Evolutionary conservation across 2,329 filamentous ascomycete genomes (phyloP).

Genomic region (Talaromyces sp.): DNA sequence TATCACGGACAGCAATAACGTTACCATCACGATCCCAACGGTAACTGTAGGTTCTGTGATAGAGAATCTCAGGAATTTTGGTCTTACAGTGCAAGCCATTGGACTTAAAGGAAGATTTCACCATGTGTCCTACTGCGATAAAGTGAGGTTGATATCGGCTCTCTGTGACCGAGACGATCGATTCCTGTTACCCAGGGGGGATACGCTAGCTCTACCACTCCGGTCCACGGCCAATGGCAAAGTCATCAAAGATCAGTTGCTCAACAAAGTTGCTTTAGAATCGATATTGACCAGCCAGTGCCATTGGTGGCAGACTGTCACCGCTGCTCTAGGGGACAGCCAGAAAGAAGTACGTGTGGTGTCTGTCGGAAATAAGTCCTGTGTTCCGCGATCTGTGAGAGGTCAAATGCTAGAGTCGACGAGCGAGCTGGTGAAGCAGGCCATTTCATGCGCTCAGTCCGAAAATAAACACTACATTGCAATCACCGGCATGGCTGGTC

Average conservation of each 20-base stretch:
- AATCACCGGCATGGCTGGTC: conserved; percentile 43
- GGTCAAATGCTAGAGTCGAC: too few relatives aligned
- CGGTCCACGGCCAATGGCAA: background rate
- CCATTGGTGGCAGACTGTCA: background rate
- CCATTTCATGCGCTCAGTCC: background rate
- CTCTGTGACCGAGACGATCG: background rate
- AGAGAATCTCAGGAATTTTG: background rate
- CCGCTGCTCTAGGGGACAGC: background rate
- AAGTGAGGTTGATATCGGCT: too few relatives aligned
- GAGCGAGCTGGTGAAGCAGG: too few relatives aligned
- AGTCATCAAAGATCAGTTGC: background rate
- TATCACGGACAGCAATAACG: background rate
- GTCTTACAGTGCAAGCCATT: background rate
- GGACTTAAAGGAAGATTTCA: background rate
- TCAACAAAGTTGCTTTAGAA: background rate
- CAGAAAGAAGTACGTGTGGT: background rate
- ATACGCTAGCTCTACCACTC: background rate
- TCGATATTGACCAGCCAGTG: background rate
- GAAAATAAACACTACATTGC: conserved; percentile 31
- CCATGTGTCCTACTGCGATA: background rate
- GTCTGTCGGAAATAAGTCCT: background rate
- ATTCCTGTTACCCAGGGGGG: background rate
- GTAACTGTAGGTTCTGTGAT: background rate
- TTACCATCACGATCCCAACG: background rate
- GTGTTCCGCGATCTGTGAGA: background rate